These are phyloP conservation scores for Trichoderma koningiopsis DNA, from an alignment of 2,329 filamentous ascomycete species.

Conservation along the genomic window DNA sequence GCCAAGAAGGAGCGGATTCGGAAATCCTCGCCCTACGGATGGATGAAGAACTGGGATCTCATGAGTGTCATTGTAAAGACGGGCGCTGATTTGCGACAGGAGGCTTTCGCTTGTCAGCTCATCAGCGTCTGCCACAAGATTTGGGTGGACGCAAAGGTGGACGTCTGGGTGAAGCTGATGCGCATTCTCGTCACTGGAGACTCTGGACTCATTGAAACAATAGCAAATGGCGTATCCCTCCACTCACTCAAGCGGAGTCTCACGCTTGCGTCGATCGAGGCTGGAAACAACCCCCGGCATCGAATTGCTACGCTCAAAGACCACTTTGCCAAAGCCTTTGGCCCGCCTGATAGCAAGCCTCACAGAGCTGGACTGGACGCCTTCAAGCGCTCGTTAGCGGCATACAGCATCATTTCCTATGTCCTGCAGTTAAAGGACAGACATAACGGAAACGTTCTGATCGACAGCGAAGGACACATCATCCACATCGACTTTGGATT, in stretches of 20 bases:
- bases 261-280: slow-evolving; percentile 72
- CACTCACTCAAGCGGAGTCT: slow-evolving; percentile 82
- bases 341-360: slow-evolving; percentile 66
- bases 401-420: slow-evolving; percentile 84
- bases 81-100: slow-evolving; percentile 78
- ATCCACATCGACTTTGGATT: slow-evolving; percentile 90
- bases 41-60: slow-evolving; percentile 89
- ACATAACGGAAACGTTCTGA: slow-evolving; percentile 83
- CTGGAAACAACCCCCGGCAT: slow-evolving; percentile 71
- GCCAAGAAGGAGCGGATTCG: slow-evolving; percentile 82
- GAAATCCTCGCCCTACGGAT: slow-evolving; percentile 80
- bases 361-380: slow-evolving; percentile 74
- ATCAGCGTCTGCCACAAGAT: slow-evolving; percentile 81
- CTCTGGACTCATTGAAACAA: slow-evolving; percentile 83
- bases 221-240: slow-evolving; percentile 84
- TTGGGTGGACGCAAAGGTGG: slow-evolving; percentile 72
- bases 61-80: slow-evolving; percentile 88
- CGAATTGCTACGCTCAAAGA: slow-evolving; percentile 80
- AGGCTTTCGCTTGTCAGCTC: slow-evolving; percentile 84
- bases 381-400: slow-evolving; percentile 79
- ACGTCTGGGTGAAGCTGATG: slow-evolving; percentile 90
- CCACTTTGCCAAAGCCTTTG: slow-evolving; percentile 81
- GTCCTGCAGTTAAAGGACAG: slow-evolving; percentile 82
- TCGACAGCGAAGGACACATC: slow-evolving; percentile 83
- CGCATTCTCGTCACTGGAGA: slow-evolving; percentile 83